phyloP scores from a whole-genome alignment of 331 rosid genomes.

The Pyrus hybrid region DNA sequence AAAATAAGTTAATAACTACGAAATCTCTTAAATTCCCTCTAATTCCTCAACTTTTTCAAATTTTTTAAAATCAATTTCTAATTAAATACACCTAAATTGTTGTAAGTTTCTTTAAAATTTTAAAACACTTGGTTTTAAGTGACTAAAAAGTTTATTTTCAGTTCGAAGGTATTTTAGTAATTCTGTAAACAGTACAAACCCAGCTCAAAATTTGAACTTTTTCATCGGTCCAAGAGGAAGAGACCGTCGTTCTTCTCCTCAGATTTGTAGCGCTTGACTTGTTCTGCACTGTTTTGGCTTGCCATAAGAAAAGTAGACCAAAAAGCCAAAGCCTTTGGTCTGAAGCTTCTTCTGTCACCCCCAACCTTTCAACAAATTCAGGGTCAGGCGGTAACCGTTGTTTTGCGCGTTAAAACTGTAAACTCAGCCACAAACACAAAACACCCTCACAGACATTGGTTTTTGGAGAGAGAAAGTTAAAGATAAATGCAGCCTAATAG shows the following conservation, averaged over 20 bases:
- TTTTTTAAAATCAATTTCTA: too few species aligned
- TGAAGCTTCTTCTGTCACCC: background rate
- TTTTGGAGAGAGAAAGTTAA: constrained; percentile 1
- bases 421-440: background rate
- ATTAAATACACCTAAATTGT: too few species aligned
- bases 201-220: background rate
- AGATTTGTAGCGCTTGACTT: background rate
- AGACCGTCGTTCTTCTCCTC: background rate
- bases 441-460: too few species aligned
- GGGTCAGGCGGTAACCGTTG: constrained; percentile 9
- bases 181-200: too few species aligned
- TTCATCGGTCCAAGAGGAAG: background rate
- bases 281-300: background rate
- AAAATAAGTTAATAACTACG: too few species aligned
- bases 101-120: too few species aligned
- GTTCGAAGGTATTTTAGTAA: too few species aligned
- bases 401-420: constrained; percentile 45
- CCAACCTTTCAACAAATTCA: too few species aligned
- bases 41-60: too few species aligned
- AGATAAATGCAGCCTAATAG: background rate
- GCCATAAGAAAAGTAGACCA: background rate
- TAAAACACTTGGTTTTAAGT: too few species aligned
- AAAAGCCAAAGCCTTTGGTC: background rate
- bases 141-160: too few species aligned
- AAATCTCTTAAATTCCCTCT: too few species aligned